A percentile compares a stretch with the other conserved stretches of the same genome.
phyloP scores from a whole-genome alignment of 768 basidiomycete species.

The Dentipellis sp. region DNA sequence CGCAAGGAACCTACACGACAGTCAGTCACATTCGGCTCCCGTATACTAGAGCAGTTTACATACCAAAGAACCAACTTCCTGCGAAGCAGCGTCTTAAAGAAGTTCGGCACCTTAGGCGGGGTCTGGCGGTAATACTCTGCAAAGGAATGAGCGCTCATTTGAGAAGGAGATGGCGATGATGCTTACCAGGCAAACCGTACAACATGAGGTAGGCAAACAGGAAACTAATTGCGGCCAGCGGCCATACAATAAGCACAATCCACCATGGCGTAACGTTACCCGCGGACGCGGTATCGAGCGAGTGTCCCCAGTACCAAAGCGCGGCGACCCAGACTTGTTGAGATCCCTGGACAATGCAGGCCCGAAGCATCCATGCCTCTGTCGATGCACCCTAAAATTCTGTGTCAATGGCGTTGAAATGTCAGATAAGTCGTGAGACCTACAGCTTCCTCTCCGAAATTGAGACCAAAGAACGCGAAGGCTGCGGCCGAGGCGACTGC shows the following conservation, averaged over 20 bases:
- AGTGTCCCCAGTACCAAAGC: slow-evolving; percentile 93
- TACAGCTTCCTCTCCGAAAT: slow-evolving; percentile 95
- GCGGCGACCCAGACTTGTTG: slow-evolving; percentile 96
- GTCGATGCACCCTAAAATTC: slow-evolving; percentile 73
- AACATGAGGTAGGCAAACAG: slow-evolving; percentile 78
- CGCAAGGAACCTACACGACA: slow-evolving; percentile 49
- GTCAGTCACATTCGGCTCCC: neutral
- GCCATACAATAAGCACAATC: slow-evolving; percentile 78
- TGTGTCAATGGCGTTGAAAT: slow-evolving; percentile 5
- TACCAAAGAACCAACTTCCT: slow-evolving; percentile 84
- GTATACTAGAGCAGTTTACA: neutral
- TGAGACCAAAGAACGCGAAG: slow-evolving; percentile 90
- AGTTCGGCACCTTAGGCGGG: slow-evolving; percentile 91
- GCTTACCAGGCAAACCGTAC: slow-evolving; percentile 75
- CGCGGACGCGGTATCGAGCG: slow-evolving; percentile 47
- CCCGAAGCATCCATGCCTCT: slow-evolving; percentile 87
- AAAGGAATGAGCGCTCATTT: slow-evolving; percentile 9
- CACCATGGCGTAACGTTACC: slow-evolving; percentile 68
- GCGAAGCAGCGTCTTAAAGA: slow-evolving; percentile 82
- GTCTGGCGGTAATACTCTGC: slow-evolving; percentile 85
- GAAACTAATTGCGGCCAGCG: slow-evolving; percentile 65
- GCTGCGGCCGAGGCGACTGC: slow-evolving; percentile 89
- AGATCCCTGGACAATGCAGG: slow-evolving; percentile 89
- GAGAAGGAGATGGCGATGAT: neutral
- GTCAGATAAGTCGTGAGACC: slow-evolving; percentile 10